Evolutionary conservation across 768 basidiomycete species (phyloP).

Genomic region (Agrocybe praecox): DNA sequence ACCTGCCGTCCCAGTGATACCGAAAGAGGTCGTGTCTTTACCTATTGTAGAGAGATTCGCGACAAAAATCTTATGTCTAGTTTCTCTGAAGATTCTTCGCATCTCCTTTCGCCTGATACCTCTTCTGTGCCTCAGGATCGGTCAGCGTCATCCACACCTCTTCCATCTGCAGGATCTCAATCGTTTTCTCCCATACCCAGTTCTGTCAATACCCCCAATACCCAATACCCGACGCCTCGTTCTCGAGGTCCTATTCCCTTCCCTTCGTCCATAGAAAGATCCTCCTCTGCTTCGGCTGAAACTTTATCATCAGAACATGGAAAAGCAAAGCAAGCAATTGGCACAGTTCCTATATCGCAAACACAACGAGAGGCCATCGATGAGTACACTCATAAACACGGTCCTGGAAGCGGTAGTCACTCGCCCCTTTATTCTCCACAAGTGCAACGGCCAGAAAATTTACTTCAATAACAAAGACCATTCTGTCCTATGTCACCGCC

Average conservation of each 20-base stretch:
- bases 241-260: neutral
- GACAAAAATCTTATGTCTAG: slow-evolving; percentile 27
- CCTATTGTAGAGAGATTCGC: slow-evolving; percentile 53
- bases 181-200: slow-evolving; percentile 1
- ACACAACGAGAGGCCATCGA: neutral
- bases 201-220: neutral
- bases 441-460: too few species aligned
- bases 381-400: slow-evolving; percentile 1
- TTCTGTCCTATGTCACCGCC: slow-evolving; percentile 11
- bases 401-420: slow-evolving; percentile 11
- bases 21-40: slow-evolving; percentile 35
- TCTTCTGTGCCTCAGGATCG: neutral
- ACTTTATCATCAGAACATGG: too few species aligned
- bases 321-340: neutral
- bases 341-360: neutral
- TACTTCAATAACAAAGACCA: neutral
- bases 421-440: slow-evolving; percentile 11
- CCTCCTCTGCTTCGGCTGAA: too few species aligned
- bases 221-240: neutral
- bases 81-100: neutral
- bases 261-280: neutral
- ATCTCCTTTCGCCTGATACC: neutral
- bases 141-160: neutral
- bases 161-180: slow-evolving; percentile 6
- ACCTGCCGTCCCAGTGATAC: slow-evolving; percentile 8